Conservation (phyloP, 108 stramenopile genomes). For the Skeletonema costatum region DNA sequence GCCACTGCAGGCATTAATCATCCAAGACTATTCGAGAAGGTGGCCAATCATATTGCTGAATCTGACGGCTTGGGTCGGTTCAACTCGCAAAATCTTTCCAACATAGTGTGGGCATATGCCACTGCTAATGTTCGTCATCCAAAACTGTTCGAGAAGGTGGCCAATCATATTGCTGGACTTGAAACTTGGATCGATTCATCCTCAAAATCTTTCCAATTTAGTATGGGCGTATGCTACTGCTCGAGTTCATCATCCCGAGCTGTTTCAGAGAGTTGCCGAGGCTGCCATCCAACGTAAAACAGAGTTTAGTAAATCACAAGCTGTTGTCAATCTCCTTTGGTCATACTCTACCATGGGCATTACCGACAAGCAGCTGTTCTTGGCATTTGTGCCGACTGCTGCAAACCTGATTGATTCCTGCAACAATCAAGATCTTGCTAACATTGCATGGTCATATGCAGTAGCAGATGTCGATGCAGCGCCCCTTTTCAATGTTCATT, state of each 20-base stretch:
- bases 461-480: conserved; percentile 33
- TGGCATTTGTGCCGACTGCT: too few relatives aligned
- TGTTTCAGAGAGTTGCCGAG: conserved; percentile 1
- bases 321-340: conserved; percentile 47
- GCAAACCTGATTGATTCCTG: too few relatives aligned
- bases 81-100: too few relatives aligned
- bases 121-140: too few relatives aligned
- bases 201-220: neutral
- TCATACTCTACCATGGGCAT: conserved; percentile 25
- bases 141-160: neutral
- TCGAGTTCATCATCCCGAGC: neutral
- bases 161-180: neutral
- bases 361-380: too few relatives aligned
- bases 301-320: conserved; percentile 34
- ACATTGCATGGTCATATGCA: conserved; percentile 46
- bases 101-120: too few relatives aligned
- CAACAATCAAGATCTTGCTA: conserved; percentile 22
- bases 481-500: conserved; percentile 25
- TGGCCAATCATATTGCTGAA: too few relatives aligned
- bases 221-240: conserved; percentile 6
- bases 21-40: too few relatives aligned
- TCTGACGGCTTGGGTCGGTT: too few relatives aligned
- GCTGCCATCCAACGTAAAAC: conserved; percentile 16
- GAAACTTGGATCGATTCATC: neutral
- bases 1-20: too few relatives aligned